Base-by-base conservation (phyloP, 495 filamentous ascomycete genomes). In the Usnea hakonensis region DNA sequence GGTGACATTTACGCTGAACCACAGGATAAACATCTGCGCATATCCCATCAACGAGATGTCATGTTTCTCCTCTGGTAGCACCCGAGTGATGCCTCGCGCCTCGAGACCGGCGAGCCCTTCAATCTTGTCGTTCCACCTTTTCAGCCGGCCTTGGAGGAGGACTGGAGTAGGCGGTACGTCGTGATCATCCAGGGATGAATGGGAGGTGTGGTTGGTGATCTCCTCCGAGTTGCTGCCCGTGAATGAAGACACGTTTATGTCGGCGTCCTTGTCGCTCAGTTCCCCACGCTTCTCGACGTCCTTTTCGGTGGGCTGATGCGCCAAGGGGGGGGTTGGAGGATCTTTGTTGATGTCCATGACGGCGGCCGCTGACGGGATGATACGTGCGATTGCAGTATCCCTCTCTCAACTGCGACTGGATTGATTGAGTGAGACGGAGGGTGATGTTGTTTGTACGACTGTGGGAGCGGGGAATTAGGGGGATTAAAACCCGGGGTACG, bases 1-100 rank as follows among this genome's bases (percentile, higher is more conserved):
- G 0, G 85, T 81, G 64, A 90, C 78, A 57, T 88, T 89, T 74
- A 89, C 85, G 43, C 84, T 85, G 65, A 89, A 85, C 88, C 88
- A 92, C 55, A 90, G 73, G 5, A 90, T 72, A 13, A 79, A 71
- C 70, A 90, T 84, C 67, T 90, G 87, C 36, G 83, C 67, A 17
- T 77, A 73, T 1, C 73, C 70, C 14, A 74, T 69, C 11, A 68
- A n/a, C 17, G 70, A 76, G 17, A 71, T 59, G 14, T 63, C 58
- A 53, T 78, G 65, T 28, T 77, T 75, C 57, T 87, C 81, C 40
- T 84, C 76, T 8, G 79, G 64, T 14, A 81, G 75, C 7, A 92
- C 83, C 0, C 85, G 85, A 61, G 82, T 79, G 64, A 91, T 89
- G 5, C 88, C 88, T 30, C 85, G 80, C 8, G 80, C 77, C 68